These are phyloP conservation scores for Kalaharituber pfeilii DNA, from an alignment of 2,329 filamentous ascomycete species.

Conservation along the genomic window DNA sequence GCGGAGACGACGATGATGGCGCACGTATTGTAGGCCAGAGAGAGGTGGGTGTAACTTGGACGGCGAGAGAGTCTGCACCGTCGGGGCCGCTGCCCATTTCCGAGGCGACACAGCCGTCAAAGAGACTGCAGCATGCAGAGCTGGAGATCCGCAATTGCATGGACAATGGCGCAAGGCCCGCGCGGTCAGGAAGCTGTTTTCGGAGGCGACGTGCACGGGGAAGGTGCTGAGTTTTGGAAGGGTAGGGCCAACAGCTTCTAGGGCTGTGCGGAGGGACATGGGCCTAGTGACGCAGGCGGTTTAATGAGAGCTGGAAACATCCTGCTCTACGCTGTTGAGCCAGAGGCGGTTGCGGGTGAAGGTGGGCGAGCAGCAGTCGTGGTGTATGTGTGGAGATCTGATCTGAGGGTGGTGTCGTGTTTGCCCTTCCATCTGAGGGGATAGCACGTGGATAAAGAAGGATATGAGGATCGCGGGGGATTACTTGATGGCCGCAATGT, in stretches of 20 bases:
- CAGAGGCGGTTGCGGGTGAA: slow-evolving; percentile 59
- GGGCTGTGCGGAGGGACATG: slow-evolving; percentile 52
- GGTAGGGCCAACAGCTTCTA: slow-evolving; percentile 54
- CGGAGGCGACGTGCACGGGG: slow-evolving; percentile 71
- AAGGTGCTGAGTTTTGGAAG: slow-evolving; percentile 66
- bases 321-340: slow-evolving; percentile 67
- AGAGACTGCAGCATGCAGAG: slow-evolving; percentile 80
- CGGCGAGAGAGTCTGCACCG: slow-evolving; percentile 72
- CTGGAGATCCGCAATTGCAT: slow-evolving; percentile 85
- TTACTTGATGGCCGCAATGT: slow-evolving; percentile 95
- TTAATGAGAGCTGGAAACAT: slow-evolving; percentile 75
- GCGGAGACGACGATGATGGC: slow-evolving; percentile 80
- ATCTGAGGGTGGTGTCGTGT: slow-evolving; percentile 77
- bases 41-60: slow-evolving; percentile 68
- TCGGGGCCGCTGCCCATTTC: slow-evolving; percentile 57
- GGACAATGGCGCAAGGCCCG: slow-evolving; percentile 65
- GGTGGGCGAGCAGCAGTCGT: slow-evolving; percentile 73
- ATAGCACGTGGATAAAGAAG: slow-evolving; percentile 12
- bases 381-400: slow-evolving; percentile 84
- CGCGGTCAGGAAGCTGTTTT: slow-evolving; percentile 99
- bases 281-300: slow-evolving; percentile 86
- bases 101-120: slow-evolving; percentile 95
- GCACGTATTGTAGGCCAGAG: slow-evolving; percentile 97
- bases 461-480: slow-evolving; percentile 12
- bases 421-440: slow-evolving; percentile 73